Base-by-base conservation (phyloP, 495 filamentous ascomycete genomes). In the Aspergillus ostianus region DNA sequence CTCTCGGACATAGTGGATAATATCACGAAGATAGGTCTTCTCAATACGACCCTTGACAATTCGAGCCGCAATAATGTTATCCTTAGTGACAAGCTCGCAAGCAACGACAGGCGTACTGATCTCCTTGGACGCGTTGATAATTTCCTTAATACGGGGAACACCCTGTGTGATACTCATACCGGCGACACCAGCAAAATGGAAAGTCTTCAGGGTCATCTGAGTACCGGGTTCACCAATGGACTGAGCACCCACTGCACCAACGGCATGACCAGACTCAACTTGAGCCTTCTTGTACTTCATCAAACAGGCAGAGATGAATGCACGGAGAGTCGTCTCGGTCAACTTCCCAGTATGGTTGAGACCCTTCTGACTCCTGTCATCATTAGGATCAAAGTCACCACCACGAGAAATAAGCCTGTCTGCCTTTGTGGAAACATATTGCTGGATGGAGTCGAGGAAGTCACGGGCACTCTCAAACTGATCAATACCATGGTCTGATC, bases 111-210 rank as follows among this genome's bases (percentile, higher is more conserved):
- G 94, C 2, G 94, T 98, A 75, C 90, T 95, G 71, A 98, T 98
- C 47, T 77, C 79, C 71, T 89, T 93, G 10, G 90, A 93, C 7
- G 94, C 94, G 75, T 98, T 98, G 84, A 98, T 98, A 67, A 98
- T 98, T 82, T 98, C 94, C 77, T 98, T 98, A 73, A 98, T 98
- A 85, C 94, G 94, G 2, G 94, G 94, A 2, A 98, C 94, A 87
- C 94, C 94, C 69, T 96, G 91, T 0, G 95, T 98, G 66, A 98
- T 94, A 81, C 90, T 95, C 93, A 98, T 97, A 67, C 92, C 92
- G 23, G 93, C 95, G 61, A 98, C 95, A 89, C 94, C 94, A 67
- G 94, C 94, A 78, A 98, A 98, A 88, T 98, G 94, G 87, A 98
- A 98, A 71, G 94, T 98, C 77, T 98, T 98, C 66, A 98, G 79